Conservation (phyloP, 495 filamentous ascomycete species). For the Thozetella sp. region DNA sequence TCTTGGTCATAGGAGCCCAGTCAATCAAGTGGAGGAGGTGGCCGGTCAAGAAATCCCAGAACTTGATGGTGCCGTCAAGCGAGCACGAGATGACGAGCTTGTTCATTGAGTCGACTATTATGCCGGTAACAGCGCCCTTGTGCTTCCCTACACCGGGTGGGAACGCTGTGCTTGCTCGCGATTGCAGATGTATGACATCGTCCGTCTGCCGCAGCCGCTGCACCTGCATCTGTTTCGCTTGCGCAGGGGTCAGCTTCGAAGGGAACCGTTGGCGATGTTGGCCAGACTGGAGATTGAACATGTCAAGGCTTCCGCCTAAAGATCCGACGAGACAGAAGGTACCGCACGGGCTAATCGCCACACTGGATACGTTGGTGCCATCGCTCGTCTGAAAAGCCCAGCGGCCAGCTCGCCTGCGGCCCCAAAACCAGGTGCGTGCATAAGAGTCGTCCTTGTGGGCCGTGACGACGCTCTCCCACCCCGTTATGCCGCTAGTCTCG, state of each 20-base stretch:
- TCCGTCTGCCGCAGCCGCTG: conserved; percentile 50
- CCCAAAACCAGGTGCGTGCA: conserved; percentile 97
- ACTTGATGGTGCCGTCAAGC: conserved; percentile 94
- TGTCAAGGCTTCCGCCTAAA: conserved; percentile 76
- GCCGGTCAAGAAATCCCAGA: conserved; percentile 91
- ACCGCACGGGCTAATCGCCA: conserved; percentile 87
- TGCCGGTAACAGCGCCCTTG: conserved; percentile 78
- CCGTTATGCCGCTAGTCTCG: conserved; percentile 69
- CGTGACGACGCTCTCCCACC: conserved; percentile 96
- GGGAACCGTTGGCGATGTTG: conserved; percentile 84
- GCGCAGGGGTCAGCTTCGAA: conserved; percentile 62
- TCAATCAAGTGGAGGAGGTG: conserved; percentile 78
- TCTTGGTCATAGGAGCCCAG: conserved; percentile 79
- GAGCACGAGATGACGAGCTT: conserved; percentile 80
- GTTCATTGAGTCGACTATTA: conserved; percentile 85
- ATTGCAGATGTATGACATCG: conserved; percentile 47
- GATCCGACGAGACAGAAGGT: conserved; percentile 94
- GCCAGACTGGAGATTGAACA: conserved; percentile 97
- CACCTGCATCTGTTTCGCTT: conserved; percentile 62
- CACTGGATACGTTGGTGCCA: conserved; percentile 79
- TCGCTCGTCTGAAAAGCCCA: conserved; percentile 93
- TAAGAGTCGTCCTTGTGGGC: conserved; percentile 85
- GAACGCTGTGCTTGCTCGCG: conserved; percentile 35
- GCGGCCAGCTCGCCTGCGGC: conserved; percentile 84
- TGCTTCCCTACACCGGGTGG: conserved; percentile 65